Percentiles rank a stretch among this genome's conserved stretches.
Evolutionary conservation across 202 grass and related monocot genomes (phyloP).

Genomic region (Brachypodium distachyon): DNA sequence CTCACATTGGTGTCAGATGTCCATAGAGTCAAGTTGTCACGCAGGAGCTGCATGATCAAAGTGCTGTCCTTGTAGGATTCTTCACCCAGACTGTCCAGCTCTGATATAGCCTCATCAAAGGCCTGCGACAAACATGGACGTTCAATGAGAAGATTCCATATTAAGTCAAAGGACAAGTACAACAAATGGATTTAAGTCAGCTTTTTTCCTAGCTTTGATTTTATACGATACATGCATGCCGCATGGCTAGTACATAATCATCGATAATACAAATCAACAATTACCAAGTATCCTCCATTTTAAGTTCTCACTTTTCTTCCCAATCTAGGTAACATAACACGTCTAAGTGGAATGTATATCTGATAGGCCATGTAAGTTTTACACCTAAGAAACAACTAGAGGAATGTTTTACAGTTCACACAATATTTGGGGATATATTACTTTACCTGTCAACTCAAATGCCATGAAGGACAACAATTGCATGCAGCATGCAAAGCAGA

Average conservation of each 20-base stretch:
- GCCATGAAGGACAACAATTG: not conserved
- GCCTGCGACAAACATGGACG: conserved; percentile 21
- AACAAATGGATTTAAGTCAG: not conserved
- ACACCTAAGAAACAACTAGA: not conserved
- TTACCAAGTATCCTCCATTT: too few relatives aligned
- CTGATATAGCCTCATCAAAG: conserved; percentile 82
- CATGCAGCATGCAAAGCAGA: not conserved
- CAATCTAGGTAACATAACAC: too few relatives aligned
- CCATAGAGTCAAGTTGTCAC: conserved; percentile 86
- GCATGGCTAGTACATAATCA: too few relatives aligned
- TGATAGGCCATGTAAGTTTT: not conserved
- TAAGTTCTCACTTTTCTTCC: too few relatives aligned
- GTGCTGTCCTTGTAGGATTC: conserved; percentile 94
- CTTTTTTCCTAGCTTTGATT: not conserved
- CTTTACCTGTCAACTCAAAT: not conserved
- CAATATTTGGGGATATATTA: not conserved
- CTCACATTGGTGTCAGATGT: conserved; percentile 72
- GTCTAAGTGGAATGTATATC: too few relatives aligned
- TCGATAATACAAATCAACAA: too few relatives aligned
- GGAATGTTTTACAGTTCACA: not conserved
- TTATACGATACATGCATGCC: too few relatives aligned
- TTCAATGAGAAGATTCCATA: not conserved
- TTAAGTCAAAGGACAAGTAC: not conserved
- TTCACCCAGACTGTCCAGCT: conserved; percentile 79
- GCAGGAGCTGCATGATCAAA: conserved; percentile 81